Base-by-base conservation (phyloP, 179 eudicot species). In the Beta macrorhiza region DNA sequence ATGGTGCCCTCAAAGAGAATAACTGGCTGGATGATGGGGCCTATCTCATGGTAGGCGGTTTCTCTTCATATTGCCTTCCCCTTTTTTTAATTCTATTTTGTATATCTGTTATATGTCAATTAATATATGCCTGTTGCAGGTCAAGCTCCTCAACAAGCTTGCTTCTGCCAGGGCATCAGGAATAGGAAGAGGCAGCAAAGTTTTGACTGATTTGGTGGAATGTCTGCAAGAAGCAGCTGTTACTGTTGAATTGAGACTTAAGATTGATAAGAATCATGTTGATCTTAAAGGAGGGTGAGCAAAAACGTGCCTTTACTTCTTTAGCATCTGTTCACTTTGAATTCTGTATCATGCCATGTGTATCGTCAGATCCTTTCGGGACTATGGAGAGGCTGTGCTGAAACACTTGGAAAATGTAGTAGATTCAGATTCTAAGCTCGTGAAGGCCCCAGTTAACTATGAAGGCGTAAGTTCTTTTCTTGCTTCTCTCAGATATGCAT, bases 11-110 rank as follows among this genome's bases (percentile, higher is more conserved):
- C 20, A 96, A 94, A 91, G 98, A 96, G 89, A 96, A 96, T 86
- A 91, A 90, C 81, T 96, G 99, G 98, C 99, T 96, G 42, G 99
- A 96, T 86, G 99, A 96, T 91, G 99, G 99, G 58, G 99, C 99
- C 82, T 96, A 96, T 86, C 93, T 91, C 81, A 96, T 96, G 99
- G 99, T 94, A 88, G 55, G 85, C 42, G 56, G 12, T 63, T 83
- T 44, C 19, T 57, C 57, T 59, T 78, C 0, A 17, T 80, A 20
- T 49, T 77, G 37, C 49, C 9, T 32, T 75, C 45, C 14, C 49
- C 17, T 17, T 44, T 76, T 5, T 44, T 65, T 58, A 0, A 8
- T 12, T 49, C 5, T 32, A 3, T 22, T 53, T 15, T 25, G 6
- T 15, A 56, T 74, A 8, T 8, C 29, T 53, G 16, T 37, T 3